Conservation (phyloP, 257 asterid species). For the Apocynum venetum region DNA sequence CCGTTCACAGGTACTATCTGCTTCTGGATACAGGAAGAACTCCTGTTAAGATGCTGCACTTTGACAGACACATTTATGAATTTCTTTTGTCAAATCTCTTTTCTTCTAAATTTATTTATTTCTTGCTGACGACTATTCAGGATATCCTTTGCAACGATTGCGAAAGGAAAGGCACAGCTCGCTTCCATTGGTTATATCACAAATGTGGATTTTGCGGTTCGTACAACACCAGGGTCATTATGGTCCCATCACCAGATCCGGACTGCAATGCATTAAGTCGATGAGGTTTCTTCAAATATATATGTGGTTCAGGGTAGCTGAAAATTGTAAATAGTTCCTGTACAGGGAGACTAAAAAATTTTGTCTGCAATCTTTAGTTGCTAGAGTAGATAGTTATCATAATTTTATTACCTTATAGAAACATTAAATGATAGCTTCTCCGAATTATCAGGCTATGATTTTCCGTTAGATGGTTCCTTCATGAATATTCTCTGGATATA, state of each 20-base stretch:
- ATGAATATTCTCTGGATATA: background rate
- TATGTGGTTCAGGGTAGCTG: background rate
- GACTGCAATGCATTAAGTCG: conserved; percentile 21
- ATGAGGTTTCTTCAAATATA: conserved; percentile 8
- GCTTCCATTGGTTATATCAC: conserved; percentile 49
- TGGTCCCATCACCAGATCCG: conserved; percentile 7
- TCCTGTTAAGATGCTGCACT: background rate
- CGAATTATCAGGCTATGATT: background rate
- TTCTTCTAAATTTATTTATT: background rate
- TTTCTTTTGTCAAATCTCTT: background rate
- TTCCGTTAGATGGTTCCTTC: background rate
- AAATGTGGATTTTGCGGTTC: conserved; percentile 41
- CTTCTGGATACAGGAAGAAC: background rate
- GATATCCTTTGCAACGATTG: conserved; percentile 49
- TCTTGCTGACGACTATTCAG: conserved; percentile 13
- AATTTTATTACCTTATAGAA: background rate
- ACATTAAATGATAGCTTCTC: background rate
- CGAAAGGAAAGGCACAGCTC: conserved; percentile 31
- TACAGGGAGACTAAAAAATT: conserved; percentile 8
- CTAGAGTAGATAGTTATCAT: background rate
- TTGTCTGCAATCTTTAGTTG: conserved; percentile 1
- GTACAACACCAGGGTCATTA: conserved; percentile 43
- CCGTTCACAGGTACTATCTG: conserved; percentile 31
- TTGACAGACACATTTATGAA: background rate
- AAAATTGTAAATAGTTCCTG: conserved; percentile 20